These are phyloP conservation scores for Albifimbria verrucaria DNA, from an alignment of 2,329 filamentous ascomycete genomes.

Conservation along the genomic window DNA sequence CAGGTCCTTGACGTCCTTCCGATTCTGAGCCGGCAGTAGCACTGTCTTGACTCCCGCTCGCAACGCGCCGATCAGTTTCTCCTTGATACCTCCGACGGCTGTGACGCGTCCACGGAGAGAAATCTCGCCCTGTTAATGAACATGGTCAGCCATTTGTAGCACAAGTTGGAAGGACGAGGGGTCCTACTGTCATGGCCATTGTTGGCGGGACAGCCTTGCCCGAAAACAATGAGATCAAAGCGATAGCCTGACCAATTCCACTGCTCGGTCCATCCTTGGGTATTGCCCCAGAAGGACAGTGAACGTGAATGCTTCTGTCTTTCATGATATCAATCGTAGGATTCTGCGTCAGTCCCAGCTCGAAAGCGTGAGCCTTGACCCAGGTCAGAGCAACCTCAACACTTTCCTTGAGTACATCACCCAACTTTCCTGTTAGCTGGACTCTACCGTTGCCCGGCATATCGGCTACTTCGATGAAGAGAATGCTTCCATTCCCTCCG, in stretches of 20 bases:
- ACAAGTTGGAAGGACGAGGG: constrained; percentile 7
- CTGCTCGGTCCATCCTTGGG: constrained; percentile 89
- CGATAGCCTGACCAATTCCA: constrained; percentile 90
- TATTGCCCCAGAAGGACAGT: constrained; percentile 91
- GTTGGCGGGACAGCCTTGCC: constrained; percentile 83
- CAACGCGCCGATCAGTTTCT: constrained; percentile 94
- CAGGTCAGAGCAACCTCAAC: constrained; percentile 95
- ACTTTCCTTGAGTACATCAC: constrained; percentile 93
- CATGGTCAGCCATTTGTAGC: constrained; percentile 18
- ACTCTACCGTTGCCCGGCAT: constrained; percentile 93
- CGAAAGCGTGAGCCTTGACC: constrained; percentile 95
- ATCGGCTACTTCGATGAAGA: constrained; percentile 97
- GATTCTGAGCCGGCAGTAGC: constrained; percentile 80
- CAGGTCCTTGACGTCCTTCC: constrained; percentile 88
- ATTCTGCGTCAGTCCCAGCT: constrained; percentile 78
- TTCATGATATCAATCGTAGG: constrained; percentile 93
- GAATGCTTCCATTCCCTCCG: constrained; percentile 89
- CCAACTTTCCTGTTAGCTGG: constrained; percentile 93
- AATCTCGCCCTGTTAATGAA: constrained; percentile 54
- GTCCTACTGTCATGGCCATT: constrained; percentile 84
- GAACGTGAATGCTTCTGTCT: constrained; percentile 88
- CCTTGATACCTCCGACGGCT: constrained; percentile 95
- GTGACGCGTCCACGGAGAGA: constrained; percentile 86
- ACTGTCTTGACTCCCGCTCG: constrained; percentile 94
- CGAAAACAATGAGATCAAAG: constrained; percentile 84